phyloP scores from a whole-genome alignment of 495 filamentous ascomycete species.

The Parathielavia appendiculata region DNA sequence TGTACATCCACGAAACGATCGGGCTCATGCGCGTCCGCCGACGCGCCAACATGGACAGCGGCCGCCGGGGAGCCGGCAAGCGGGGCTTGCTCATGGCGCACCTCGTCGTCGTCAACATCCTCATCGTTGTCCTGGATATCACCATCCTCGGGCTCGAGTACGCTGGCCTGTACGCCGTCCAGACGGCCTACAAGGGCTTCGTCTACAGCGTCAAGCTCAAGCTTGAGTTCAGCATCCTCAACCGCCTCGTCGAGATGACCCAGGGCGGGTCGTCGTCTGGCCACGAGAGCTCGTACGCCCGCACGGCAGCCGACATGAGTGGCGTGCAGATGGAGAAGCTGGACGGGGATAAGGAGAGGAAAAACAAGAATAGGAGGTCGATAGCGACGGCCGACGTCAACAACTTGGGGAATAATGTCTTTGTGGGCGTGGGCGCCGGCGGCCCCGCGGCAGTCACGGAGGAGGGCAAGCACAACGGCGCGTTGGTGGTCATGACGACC shows the following conservation, averaged over 20 bases:
- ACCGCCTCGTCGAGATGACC: constrained; percentile 28
- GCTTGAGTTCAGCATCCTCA: constrained; percentile 59
- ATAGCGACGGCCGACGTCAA: background rate
- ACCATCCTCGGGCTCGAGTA: constrained; percentile 55
- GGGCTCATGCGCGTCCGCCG: constrained; percentile 11
- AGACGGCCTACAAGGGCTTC: constrained; percentile 56
- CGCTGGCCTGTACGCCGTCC: constrained; percentile 50
- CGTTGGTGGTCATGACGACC: background rate
- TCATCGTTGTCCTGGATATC: constrained; percentile 42
- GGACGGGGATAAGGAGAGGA: background rate
- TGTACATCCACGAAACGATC: constrained; percentile 55
- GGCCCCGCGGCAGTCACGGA: background rate
- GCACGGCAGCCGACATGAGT: background rate
- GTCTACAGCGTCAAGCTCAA: constrained; percentile 64
- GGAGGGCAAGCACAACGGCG: background rate
- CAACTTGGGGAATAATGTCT: background rate
- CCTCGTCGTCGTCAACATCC: constrained; percentile 54
- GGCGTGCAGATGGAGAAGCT: background rate
- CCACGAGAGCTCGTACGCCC: background rate
- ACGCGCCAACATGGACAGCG: constrained; percentile 30
- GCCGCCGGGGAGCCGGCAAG: constrained; percentile 33
- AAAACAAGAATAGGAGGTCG: background rate
- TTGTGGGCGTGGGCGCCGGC: background rate
- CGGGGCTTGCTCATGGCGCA: constrained; percentile 45
- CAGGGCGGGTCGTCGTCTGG: background rate